Evolutionary conservation across 148 eudicot species (phyloP), one percentile per base, ranked within the genome.

Genomic region (Cornus kousa): DNA sequence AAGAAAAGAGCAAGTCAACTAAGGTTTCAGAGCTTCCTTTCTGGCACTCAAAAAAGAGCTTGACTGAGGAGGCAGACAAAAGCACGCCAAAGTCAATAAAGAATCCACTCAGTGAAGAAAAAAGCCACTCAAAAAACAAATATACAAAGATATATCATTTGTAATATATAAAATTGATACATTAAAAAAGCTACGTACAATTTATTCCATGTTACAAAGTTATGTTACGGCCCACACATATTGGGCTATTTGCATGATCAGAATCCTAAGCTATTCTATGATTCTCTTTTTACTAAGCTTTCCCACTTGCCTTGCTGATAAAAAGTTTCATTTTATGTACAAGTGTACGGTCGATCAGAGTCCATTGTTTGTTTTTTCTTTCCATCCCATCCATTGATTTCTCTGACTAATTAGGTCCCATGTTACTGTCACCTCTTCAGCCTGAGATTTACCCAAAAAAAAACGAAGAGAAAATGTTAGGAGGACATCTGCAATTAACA

Each of bases 1-100:
- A 23, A 69, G 64, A 77, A 32, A 70, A 55, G 32, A 70, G 22
- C 75, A 83, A 71, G 82, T 83, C 82, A 79, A 75, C 76, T 55
- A 71, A 75, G 37, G 76, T 33, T 68, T 77, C 48, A 53, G 73
- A 19, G 32, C 23, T 7, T 12, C 74, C 74, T 70, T 55, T 68
- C 46, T n/a, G 23, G 78, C 37, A 43, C 59, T 67, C 57, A 70
- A 70, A 40, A 68, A 57, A 39, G 39, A 78, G 68, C 24, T 23
- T 71, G 70, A 78, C 22, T n/a, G 28, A 40, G 74, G 43, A 71
- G 19, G 70, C 13, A 28, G 70, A 12, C 70, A 67, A 67, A n/a
- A 46, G 62, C 43, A 28, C 19, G 31, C 10, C 3, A 74, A 33
- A 68, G n/a, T 68, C 50, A 76, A 76, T 67, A 16, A 76, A 20